phyloP scores from a whole-genome alignment of 2,329 filamentous ascomycete genomes.

The Dothideomycetes sp. region DNA sequence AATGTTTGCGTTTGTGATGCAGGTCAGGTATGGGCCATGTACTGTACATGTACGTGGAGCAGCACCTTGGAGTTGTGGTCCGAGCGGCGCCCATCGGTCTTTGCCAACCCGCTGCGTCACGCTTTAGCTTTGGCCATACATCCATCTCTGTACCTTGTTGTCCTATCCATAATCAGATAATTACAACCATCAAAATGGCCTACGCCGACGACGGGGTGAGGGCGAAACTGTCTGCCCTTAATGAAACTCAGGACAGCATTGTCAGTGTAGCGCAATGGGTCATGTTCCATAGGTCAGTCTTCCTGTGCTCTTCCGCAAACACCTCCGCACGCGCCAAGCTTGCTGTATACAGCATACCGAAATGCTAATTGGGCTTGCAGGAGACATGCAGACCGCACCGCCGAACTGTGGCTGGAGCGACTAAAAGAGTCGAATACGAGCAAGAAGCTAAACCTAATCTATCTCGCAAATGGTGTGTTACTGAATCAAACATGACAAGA shows the following conservation, averaged over 20 bases:
- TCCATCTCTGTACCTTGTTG: too few species aligned
- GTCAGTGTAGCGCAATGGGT: constrained; percentile 97
- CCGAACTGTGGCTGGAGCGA: constrained; percentile 81
- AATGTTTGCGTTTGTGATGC: too few species aligned
- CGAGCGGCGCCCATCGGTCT: too few species aligned
- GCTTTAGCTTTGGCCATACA: too few species aligned
- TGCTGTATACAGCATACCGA: constrained; percentile 1
- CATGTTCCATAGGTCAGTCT: constrained; percentile 80
- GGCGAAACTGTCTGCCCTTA: constrained; percentile 87
- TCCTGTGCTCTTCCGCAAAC: background rate
- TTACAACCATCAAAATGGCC: constrained; percentile 50
- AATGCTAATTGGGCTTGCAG: too few species aligned
- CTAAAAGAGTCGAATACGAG: constrained; percentile 79
- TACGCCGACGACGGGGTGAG: constrained; percentile 93
- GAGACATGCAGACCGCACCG: constrained; percentile 83
- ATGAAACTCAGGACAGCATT: constrained; percentile 96
- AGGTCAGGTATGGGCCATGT: too few species aligned
- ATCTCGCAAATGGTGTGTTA: constrained; percentile 76
- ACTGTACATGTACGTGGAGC: too few species aligned
- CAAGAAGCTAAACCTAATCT: constrained; percentile 83
- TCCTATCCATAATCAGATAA: background rate
- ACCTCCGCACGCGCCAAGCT: background rate
- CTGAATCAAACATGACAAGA: background rate
- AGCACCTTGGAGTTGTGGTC: too few species aligned
- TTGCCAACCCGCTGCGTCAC: too few species aligned